phyloP scores from a whole-genome alignment of 768 basidiomycete species.

The Mycena haematopus region DNA sequence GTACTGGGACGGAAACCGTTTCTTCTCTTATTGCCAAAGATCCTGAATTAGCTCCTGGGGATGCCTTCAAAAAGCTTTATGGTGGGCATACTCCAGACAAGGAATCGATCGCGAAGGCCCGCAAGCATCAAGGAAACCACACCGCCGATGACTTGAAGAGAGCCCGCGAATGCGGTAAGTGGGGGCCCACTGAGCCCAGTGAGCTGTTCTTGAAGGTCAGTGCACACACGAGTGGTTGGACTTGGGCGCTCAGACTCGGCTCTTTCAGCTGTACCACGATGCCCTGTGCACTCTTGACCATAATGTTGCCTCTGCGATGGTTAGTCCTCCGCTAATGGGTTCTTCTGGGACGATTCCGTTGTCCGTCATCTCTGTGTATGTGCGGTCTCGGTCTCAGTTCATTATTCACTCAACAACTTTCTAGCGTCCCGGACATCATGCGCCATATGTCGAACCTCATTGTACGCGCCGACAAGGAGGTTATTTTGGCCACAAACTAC shows the following conservation, averaged over 20 bases:
- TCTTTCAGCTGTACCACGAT: constrained; percentile 62
- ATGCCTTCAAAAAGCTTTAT: constrained; percentile 49
- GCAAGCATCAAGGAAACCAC: constrained; percentile 36
- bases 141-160: constrained; percentile 50
- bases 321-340: constrained; percentile 68
- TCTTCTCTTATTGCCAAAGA: constrained; percentile 49
- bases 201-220: constrained; percentile 64
- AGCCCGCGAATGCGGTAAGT: constrained; percentile 57
- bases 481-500: constrained; percentile 73
- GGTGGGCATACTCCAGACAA: constrained; percentile 30
- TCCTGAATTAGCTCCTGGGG: constrained; percentile 41
- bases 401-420: background rate
- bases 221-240: constrained; percentile 29
- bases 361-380: constrained; percentile 62
- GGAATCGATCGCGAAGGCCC: constrained; percentile 31
- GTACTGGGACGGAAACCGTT: constrained; percentile 43
- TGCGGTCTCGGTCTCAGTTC: background rate
- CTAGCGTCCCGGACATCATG: constrained; percentile 75
- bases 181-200: constrained; percentile 54
- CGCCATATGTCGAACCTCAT: constrained; percentile 70
- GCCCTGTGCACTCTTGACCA: constrained; percentile 62
- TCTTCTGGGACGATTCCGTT: constrained; percentile 68
- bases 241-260: background rate
- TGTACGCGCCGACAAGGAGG: constrained; percentile 64
- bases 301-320: constrained; percentile 61